These are phyloP conservation scores for Apocynum venetum DNA, from an alignment of 257 asterid species.

Conservation along the genomic window DNA sequence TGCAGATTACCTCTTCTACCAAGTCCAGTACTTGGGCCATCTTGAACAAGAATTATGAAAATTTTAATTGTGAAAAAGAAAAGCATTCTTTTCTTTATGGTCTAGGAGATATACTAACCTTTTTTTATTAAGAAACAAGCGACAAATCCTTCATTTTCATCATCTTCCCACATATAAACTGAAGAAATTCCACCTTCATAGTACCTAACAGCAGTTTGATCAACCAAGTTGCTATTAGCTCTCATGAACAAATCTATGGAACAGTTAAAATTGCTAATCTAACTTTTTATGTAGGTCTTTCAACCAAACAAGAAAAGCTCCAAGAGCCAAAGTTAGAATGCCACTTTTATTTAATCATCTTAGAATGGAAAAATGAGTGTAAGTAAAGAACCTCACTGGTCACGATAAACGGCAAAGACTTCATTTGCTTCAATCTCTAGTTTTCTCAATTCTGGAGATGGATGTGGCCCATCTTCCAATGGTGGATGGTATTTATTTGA, in stretches of 20 bases:
- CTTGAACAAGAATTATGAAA: constrained; percentile 36
- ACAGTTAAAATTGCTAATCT: neutral
- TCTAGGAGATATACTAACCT: constrained; percentile 38
- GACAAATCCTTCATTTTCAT: constrained; percentile 78
- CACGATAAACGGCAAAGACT: constrained; percentile 88
- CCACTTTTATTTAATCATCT: neutral
- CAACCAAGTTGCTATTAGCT: constrained; percentile 32
- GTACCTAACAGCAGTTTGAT: constrained; percentile 68
- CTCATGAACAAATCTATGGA: neutral
- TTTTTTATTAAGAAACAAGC: constrained; percentile 94
- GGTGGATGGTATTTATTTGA: constrained; percentile 89
- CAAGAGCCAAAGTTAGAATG: neutral
- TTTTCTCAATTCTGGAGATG: constrained; percentile 81
- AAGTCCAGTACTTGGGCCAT: constrained; percentile 79
- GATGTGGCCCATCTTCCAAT: constrained; percentile 73
- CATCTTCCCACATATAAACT: constrained; percentile 93
- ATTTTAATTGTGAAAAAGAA: constrained; percentile 19
- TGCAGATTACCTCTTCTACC: constrained; percentile 90
- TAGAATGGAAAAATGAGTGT: constrained; percentile 42
- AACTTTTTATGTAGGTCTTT: neutral
- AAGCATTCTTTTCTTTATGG: constrained; percentile 7
- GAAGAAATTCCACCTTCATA: constrained; percentile 98
- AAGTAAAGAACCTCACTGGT: constrained; percentile 98
- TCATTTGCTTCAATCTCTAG: constrained; percentile 98
- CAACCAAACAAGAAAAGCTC: neutral